Evolutionary conservation across 179 eudicot species (phyloP).

Genomic region (Drosera spatulata): DNA sequence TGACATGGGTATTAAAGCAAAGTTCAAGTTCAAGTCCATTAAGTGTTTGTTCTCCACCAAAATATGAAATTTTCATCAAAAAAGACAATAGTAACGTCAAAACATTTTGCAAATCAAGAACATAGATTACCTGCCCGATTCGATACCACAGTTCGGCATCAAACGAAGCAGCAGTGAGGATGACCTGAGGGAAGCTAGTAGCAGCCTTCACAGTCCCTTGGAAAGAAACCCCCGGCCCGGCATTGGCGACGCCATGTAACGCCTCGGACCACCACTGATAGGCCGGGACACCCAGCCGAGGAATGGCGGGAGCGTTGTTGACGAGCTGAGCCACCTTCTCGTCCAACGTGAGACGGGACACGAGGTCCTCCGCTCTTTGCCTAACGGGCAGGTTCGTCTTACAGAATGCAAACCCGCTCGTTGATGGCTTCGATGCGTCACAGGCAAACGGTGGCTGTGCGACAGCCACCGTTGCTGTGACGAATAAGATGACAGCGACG

Average conservation of each 20-base stretch:
- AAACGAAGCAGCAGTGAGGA: constrained; percentile 65
- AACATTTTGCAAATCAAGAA: too few relatives aligned
- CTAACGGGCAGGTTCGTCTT: constrained; percentile 17
- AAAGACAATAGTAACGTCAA: too few relatives aligned
- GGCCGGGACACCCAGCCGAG: constrained; percentile 61
- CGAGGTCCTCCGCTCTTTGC: constrained; percentile 41
- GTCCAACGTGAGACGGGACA: constrained; percentile 51
- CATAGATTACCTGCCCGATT: constrained; percentile 54
- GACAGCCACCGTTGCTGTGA: not conserved
- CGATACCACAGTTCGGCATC: constrained; percentile 47
- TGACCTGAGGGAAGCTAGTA: constrained; percentile 86
- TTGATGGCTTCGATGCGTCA: constrained; percentile 30
- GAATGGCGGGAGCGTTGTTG: constrained; percentile 30
- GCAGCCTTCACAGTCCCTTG: constrained; percentile 46
- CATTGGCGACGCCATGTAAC: constrained; percentile 62
- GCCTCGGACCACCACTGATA: constrained; percentile 99
- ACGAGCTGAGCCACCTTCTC: constrained; percentile 58
- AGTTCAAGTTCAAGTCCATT: too few relatives aligned
- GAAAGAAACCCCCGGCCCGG: constrained; percentile 53
- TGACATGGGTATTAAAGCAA: too few relatives aligned
- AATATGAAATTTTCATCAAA: too few relatives aligned
- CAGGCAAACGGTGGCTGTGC: constrained; percentile 46
- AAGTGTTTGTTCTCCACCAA: too few relatives aligned
- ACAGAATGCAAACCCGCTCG: constrained; percentile 43
- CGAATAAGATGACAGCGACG: not conserved